Conservation (phyloP, 805 yeast species). For the Ascoidea rubescens region DNA sequence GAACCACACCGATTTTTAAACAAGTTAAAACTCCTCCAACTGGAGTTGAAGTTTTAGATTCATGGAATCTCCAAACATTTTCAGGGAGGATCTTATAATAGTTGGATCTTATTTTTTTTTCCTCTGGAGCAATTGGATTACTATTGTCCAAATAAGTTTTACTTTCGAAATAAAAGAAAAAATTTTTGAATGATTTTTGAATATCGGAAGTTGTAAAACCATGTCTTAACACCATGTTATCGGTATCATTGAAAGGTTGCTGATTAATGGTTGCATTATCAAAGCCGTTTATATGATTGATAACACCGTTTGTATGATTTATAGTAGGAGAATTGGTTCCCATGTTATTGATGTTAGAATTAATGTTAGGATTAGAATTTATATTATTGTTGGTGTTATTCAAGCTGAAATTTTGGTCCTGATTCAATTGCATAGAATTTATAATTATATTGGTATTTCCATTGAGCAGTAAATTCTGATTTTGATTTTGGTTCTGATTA, state of each 20-base stretch:
- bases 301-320: too few species aligned
- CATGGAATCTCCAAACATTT: slow-evolving; percentile 82
- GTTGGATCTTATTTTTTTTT: slow-evolving; percentile 28
- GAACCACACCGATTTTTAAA: slow-evolving; percentile 88
- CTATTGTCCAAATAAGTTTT: slow-evolving; percentile 89
- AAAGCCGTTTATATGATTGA: not conserved
- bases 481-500: too few species aligned
- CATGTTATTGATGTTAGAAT: too few species aligned
- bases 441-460: too few species aligned
- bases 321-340: too few species aligned
- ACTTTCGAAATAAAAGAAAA: slow-evolving; percentile 77
- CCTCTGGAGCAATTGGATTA: slow-evolving; percentile 51
- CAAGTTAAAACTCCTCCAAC: slow-evolving; percentile 88
- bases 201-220: slow-evolving; percentile 56
- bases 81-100: slow-evolving; percentile 46
- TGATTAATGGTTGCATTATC: not conserved
- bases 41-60: slow-evolving; percentile 84
- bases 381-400: too few species aligned
- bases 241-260: not conserved
- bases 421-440: too few species aligned
- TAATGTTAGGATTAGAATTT: too few species aligned
- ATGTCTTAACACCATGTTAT: slow-evolving; percentile 26
- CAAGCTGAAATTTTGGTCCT: too few species aligned
- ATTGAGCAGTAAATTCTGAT: too few species aligned
- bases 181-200: slow-evolving; percentile 44